A percentile compares a stretch with the other conserved stretches of the same genome.
Conservation (phyloP, 352 stramenopile species). For the Phytophthora multivora region DNA sequence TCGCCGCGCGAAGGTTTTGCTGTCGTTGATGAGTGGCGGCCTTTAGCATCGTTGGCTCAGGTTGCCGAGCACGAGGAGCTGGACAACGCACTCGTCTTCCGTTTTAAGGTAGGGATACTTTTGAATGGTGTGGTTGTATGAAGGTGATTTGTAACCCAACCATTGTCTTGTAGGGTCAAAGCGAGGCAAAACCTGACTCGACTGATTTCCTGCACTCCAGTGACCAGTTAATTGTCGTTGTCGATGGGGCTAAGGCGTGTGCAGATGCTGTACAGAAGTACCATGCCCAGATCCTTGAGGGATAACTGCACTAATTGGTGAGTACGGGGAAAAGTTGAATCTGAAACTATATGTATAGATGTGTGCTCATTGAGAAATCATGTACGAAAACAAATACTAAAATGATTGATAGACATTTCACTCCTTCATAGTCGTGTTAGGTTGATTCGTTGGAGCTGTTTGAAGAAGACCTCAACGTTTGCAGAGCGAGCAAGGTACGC, state of each 20-base stretch:
- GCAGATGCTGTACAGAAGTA: constrained; percentile 33
- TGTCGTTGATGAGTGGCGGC: constrained; percentile 63
- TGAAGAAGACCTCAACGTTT: constrained; percentile 31
- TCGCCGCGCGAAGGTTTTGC: constrained; percentile 51
- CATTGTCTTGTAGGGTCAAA: constrained; percentile 12
- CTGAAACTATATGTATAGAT: constrained; percentile 12
- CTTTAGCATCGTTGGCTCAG: constrained; percentile 56
- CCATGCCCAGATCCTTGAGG: constrained; percentile 8
- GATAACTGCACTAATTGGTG: constrained; percentile 6
- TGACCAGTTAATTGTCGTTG: constrained; percentile 29
- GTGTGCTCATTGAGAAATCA: constrained; percentile 12
- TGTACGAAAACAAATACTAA: constrained; percentile 28
- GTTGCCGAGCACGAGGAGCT: constrained; percentile 63
- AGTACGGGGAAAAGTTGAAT: background rate
- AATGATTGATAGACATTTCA: constrained; percentile 21
- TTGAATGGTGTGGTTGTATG: background rate
- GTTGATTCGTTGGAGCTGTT: constrained; percentile 31
- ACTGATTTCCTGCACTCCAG: constrained; percentile 4
- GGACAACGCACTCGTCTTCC: constrained; percentile 70
- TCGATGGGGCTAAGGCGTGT: constrained; percentile 29
- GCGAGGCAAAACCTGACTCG: background rate
- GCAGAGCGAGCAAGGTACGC: constrained; percentile 44
- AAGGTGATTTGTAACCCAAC: background rate
- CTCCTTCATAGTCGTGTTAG: background rate
- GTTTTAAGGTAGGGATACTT: constrained; percentile 61